These are phyloP conservation scores for Salmacisia buchloeana DNA, from an alignment of 1,284 basidiomycete species.

Conservation along the genomic window DNA sequence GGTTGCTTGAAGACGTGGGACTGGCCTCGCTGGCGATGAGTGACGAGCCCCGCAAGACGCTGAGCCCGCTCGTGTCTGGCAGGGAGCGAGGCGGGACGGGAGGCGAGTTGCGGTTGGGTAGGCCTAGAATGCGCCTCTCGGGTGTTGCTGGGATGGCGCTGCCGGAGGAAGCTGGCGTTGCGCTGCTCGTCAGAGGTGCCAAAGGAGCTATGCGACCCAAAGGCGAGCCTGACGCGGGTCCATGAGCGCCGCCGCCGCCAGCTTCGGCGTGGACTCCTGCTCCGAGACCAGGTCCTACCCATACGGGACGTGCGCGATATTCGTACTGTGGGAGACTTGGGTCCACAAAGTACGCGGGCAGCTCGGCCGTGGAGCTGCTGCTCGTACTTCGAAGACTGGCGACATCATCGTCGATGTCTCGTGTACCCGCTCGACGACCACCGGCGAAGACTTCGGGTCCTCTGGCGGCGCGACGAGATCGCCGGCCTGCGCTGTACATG, in stretches of 20 bases:
- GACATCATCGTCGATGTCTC: conserved; percentile 1
- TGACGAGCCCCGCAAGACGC: background rate
- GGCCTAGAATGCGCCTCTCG: background rate
- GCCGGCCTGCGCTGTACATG: background rate
- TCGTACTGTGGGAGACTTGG: conserved; percentile 3
- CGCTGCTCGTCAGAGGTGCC: background rate
- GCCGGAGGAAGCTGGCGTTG: background rate
- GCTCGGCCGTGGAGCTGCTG: background rate
- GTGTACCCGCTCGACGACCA: background rate
- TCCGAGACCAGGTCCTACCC: background rate
- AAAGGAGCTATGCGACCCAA: background rate
- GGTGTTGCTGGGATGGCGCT: background rate
- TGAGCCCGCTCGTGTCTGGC: background rate
- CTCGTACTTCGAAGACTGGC: background rate
- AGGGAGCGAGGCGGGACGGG: background rate
- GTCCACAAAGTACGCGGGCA: conserved; percentile 3
- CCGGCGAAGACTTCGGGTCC: background rate
- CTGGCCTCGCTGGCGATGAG: too few relatives aligned
- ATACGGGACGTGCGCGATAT: background rate
- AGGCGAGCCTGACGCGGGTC: background rate
- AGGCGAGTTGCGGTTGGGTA: conserved; percentile 2
- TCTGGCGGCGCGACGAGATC: background rate
- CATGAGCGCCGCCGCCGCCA: background rate
- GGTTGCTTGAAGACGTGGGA: background rate
- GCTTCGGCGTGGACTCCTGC: background rate